Evolutionary conservation across 805 yeast genomes (phyloP).

Genomic region (Torulaspora delbrueckii): DNA sequence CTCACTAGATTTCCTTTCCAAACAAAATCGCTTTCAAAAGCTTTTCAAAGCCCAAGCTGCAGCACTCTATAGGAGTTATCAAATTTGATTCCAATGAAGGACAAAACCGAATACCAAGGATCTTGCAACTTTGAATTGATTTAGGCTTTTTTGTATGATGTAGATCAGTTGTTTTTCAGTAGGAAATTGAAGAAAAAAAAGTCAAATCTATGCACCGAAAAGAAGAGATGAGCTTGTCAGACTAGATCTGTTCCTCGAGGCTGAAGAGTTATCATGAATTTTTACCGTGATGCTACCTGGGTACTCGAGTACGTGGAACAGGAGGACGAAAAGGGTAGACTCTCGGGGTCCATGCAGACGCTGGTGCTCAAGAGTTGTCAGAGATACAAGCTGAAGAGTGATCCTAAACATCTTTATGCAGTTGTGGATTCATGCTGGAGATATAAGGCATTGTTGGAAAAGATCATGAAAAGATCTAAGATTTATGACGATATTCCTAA

Average conservation of each 20-base stretch:
- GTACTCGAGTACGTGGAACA: constrained; percentile 33
- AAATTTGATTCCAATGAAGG: background rate
- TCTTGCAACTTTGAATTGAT: background rate
- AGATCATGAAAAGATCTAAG: constrained; percentile 61
- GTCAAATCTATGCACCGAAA: background rate
- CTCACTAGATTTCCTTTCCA: background rate
- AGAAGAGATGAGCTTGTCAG: constrained; percentile 2
- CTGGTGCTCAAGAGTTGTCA: constrained; percentile 49
- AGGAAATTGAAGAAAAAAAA: constrained; percentile 1
- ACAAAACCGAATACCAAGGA: background rate
- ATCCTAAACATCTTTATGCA: constrained; percentile 86
- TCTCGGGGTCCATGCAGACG: constrained; percentile 51
- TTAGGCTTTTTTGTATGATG: background rate
- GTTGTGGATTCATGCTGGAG: constrained; percentile 71
- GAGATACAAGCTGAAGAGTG: constrained; percentile 45
- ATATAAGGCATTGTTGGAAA: constrained; percentile 58
- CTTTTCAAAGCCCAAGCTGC: background rate
- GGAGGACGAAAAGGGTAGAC: constrained; percentile 29
- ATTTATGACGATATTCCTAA: constrained; percentile 47
- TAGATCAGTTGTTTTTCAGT: background rate
- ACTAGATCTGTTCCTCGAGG: background rate
- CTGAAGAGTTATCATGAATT: constrained; percentile 21
- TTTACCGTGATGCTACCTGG: constrained; percentile 41
- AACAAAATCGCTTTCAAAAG: background rate
- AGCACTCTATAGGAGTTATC: background rate